Evolutionary conservation across 441 rosid species (phyloP).

Genomic region (Dalechampia spathulata): DNA sequence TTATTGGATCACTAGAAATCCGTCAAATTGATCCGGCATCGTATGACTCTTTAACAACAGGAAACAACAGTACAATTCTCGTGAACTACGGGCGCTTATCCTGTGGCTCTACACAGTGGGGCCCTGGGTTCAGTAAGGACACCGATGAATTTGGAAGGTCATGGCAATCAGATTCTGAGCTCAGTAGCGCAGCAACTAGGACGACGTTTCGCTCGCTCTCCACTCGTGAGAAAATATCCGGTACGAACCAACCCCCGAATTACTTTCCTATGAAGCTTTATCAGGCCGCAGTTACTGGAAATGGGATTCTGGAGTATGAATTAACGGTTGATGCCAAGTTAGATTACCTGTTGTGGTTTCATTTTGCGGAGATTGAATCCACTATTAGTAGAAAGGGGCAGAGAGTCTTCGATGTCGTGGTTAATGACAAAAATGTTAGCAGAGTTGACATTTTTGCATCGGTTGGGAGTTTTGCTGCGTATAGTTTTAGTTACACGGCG

Average conservation of each 20-base stretch:
- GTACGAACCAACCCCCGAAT: constrained; percentile 60
- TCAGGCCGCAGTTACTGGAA: constrained; percentile 55
- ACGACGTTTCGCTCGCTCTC: constrained; percentile 25
- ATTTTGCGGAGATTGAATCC: constrained; percentile 87
- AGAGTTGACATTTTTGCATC: constrained; percentile 53
- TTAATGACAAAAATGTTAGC: constrained; percentile 63
- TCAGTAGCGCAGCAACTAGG: constrained; percentile 22
- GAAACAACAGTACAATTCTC: constrained; percentile 35
- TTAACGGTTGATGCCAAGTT: constrained; percentile 74
- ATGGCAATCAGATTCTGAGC: constrained; percentile 69
- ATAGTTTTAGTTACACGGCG: constrained; percentile 40
- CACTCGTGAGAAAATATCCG: constrained; percentile 37
- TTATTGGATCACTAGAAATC: constrained; percentile 70
- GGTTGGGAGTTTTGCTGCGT: constrained; percentile 73
- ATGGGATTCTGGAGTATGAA: constrained; percentile 48
- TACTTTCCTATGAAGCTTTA: constrained; percentile 89
- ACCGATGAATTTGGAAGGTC: constrained; percentile 72
- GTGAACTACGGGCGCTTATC: constrained; percentile 86
- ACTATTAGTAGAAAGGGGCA: constrained; percentile 47
- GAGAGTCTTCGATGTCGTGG: constrained; percentile 72
- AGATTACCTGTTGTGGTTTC: constrained; percentile 92
- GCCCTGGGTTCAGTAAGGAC: constrained; percentile 85
- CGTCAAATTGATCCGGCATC: constrained; percentile 65
- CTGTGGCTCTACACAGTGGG: constrained; percentile 78
- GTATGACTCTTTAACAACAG: constrained; percentile 40